These are phyloP conservation scores for Oidiodendron maius DNA, from an alignment of 495 filamentous ascomycete species.

Conservation along the genomic window DNA sequence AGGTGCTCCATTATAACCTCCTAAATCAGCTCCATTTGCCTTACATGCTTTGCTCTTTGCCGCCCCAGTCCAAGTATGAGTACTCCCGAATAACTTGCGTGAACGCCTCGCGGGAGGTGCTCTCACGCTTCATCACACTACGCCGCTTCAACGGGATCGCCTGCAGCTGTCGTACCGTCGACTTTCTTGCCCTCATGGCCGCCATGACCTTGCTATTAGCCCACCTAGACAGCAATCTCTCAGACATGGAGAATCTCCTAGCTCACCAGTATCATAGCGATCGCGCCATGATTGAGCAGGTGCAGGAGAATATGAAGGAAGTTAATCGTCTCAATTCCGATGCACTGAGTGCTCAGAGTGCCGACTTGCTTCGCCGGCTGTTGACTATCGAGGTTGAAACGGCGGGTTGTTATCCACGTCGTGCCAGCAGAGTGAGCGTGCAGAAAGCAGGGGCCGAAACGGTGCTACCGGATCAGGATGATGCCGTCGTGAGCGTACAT, in stretches of 20 bases:
- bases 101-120: conserved; percentile 33
- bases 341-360: conserved; percentile 23
- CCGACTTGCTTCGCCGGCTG: conserved; percentile 29
- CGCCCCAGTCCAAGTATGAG: conserved; percentile 35
- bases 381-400: conserved; percentile 27
- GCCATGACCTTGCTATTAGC: conserved; percentile 39
- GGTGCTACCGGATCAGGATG: not conserved
- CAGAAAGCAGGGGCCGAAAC: conserved; percentile 31
- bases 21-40: conserved; percentile 45
- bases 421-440: conserved; percentile 33
- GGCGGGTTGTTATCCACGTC: conserved; percentile 33
- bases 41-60: conserved; percentile 40
- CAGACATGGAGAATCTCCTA: no score
- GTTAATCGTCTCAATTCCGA: conserved; percentile 25
- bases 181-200: conserved; percentile 39
- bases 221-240: no score
- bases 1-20: conserved; percentile 22
- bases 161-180: conserved; percentile 35
- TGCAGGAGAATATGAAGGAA: conserved; percentile 5
- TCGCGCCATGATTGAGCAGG: no score
- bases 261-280: no score
- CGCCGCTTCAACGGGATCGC: conserved; percentile 26
- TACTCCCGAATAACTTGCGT: conserved; percentile 43
- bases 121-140: conserved; percentile 34
- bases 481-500: conserved; percentile 29